Evolutionary conservation across 2,329 filamentous ascomycete genomes (phyloP).

Genomic region (Pseudocercospora musae): DNA sequence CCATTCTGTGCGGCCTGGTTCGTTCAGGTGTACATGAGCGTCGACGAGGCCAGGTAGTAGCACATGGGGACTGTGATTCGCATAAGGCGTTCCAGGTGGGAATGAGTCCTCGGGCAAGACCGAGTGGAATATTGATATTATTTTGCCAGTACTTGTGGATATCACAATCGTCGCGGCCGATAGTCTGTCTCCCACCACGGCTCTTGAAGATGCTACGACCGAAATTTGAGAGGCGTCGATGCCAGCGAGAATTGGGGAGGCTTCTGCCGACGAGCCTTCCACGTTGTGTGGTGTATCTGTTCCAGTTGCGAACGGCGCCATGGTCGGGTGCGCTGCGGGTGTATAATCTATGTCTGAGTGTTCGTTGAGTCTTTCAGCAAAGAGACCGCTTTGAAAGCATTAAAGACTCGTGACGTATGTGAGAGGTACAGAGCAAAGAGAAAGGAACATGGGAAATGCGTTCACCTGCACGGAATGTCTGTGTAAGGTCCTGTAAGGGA

Average conservation of each 20-base stretch:
- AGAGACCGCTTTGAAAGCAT: not conserved
- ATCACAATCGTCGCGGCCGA: conserved; percentile 81
- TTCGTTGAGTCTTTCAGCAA: not conserved
- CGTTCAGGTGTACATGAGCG: conserved; percentile 95
- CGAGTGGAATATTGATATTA: conserved; percentile 68
- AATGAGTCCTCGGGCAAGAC: conserved; percentile 75
- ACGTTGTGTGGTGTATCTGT: conserved; percentile 26
- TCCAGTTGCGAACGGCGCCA: conserved; percentile 34
- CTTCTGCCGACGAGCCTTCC: conserved; percentile 13
- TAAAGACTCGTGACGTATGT: not conserved
- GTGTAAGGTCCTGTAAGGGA: not conserved
- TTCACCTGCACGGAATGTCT: not conserved
- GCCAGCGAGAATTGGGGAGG: conserved; percentile 15
- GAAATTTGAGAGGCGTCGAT: conserved; percentile 47
- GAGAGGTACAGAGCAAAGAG: not conserved
- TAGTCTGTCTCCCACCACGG: conserved; percentile 71
- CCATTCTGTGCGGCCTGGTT: conserved; percentile 96
- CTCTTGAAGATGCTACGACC: conserved; percentile 79
- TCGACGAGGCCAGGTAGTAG: conserved; percentile 90
- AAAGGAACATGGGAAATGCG: not conserved
- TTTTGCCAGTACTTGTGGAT: conserved; percentile 77
- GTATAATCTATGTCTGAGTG: not conserved
- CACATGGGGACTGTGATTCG: conserved; percentile 79
- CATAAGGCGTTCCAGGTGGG: conserved; percentile 67
- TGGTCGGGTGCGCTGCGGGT: conserved; percentile 8